A percentile compares a stretch with the other conserved stretches of the same genome.
Evolutionary conservation across 2,329 filamentous ascomycete genomes (phyloP).

Genomic region (Volutella citrinella): DNA sequence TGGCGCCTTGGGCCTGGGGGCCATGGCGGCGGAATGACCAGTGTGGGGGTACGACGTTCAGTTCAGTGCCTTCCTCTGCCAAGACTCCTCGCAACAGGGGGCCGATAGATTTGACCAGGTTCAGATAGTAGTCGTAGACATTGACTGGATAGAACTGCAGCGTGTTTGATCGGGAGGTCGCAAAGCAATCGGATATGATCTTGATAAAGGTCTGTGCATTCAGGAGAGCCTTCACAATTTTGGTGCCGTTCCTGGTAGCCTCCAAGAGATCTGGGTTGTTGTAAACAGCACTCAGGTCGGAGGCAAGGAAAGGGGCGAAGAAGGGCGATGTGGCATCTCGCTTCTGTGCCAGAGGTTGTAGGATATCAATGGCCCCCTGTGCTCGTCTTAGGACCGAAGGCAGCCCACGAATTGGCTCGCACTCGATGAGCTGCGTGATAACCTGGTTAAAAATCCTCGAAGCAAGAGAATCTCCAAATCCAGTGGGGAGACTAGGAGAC

Average conservation of each 20-base stretch:
- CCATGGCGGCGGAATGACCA: constrained; percentile 47
- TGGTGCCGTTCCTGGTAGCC: constrained; percentile 65
- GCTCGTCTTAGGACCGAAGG: constrained; percentile 77
- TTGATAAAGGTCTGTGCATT: constrained; percentile 74
- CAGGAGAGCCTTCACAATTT: constrained; percentile 73
- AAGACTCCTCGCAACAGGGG: constrained; percentile 75
- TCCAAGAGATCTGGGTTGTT: constrained; percentile 33
- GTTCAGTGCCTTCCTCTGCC: constrained; percentile 78
- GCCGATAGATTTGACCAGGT: constrained; percentile 72
- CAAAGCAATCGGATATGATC: constrained; percentile 72
- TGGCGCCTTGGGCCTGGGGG: constrained; percentile 20
- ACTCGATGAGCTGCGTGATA: constrained; percentile 74
- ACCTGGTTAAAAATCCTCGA: constrained; percentile 71
- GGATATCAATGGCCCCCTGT: constrained; percentile 63
- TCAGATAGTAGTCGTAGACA: constrained; percentile 77
- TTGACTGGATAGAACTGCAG: constrained; percentile 74
- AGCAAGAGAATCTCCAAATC: constrained; percentile 56
- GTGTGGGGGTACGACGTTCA: constrained; percentile 68
- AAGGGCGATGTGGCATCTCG: constrained; percentile 56
- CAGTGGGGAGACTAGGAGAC: constrained; percentile 72
- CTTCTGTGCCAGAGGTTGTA: constrained; percentile 61
- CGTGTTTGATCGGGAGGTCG: constrained; percentile 60
- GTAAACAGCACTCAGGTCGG: constrained; percentile 33
- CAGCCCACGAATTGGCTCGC: constrained; percentile 74
- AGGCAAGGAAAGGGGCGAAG: constrained; percentile 64